Conservation (phyloP, 305 asterid genomes). For the Andrographis paniculata region DNA sequence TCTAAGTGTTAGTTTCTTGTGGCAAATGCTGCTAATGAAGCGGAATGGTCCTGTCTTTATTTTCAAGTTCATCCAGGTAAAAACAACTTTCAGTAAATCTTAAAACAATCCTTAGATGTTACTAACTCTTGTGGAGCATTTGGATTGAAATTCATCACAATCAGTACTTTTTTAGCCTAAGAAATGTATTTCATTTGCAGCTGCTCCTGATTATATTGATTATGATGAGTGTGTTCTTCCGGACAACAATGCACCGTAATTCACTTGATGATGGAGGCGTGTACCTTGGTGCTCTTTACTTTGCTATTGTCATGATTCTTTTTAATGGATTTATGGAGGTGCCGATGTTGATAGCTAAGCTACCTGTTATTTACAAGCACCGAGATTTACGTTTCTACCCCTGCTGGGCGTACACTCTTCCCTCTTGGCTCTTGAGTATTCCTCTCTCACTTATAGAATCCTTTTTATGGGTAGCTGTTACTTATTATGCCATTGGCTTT, state of each 20-base stretch:
- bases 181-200: constrained; percentile 31
- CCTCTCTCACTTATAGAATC: constrained; percentile 65
- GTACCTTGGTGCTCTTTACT: constrained; percentile 72
- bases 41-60: constrained; percentile 52
- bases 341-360: constrained; percentile 68
- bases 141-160: too few species aligned
- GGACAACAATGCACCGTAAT: constrained; percentile 64
- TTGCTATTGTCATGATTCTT: constrained; percentile 70
- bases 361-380: constrained; percentile 76
- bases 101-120: constrained; percentile 1
- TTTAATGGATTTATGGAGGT: constrained; percentile 82
- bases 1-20: constrained; percentile 44
- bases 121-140: too few species aligned
- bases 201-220: constrained; percentile 50
- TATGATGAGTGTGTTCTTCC: constrained; percentile 72
- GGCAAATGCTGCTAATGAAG: constrained; percentile 62
- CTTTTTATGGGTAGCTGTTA: constrained; percentile 61
- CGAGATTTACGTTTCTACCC: constrained; percentile 66
- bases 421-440: constrained; percentile 66
- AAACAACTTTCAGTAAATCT: not conserved
- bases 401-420: constrained; percentile 64
- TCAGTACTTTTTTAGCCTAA: constrained; percentile 12
- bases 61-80: constrained; percentile 64
- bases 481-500: constrained; percentile 68
- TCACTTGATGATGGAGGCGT: constrained; percentile 68